Conservation (phyloP, 352 stramenopile genomes). For the Phytopythium boreale region DNA sequence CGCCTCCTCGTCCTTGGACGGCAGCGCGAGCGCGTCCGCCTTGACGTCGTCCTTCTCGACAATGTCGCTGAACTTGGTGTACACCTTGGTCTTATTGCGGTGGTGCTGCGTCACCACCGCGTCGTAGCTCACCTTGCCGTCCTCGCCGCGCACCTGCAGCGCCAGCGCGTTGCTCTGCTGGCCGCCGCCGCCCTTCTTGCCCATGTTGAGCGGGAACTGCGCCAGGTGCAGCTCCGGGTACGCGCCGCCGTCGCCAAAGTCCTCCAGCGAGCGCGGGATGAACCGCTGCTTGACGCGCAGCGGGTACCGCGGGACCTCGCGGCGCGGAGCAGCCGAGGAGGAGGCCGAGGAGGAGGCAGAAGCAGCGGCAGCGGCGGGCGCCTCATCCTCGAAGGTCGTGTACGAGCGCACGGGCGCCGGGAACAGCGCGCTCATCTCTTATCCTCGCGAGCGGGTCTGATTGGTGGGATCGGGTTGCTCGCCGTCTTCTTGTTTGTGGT, state of each 20-base stretch:
- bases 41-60: slow-evolving; percentile 89
- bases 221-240: slow-evolving; percentile 98
- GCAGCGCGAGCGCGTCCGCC: slow-evolving; percentile 29
- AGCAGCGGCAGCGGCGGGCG: not conserved
- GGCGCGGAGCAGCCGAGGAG: not conserved
- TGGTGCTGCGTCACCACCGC: slow-evolving; percentile 97
- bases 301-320: slow-evolving; percentile 49
- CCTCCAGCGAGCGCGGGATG: slow-evolving; percentile 56
- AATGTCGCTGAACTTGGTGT: slow-evolving; percentile 92
- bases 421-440: slow-evolving; percentile 67
- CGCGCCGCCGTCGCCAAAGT: slow-evolving; percentile 97
- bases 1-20: slow-evolving; percentile 57
- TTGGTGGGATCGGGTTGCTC: not conserved
- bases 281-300: slow-evolving; percentile 53
- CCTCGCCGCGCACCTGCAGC: slow-evolving; percentile 91
- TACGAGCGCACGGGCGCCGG: slow-evolving; percentile 72
- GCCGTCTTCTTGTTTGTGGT: not conserved
- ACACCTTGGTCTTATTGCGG: slow-evolving; percentile 92
- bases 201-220: slow-evolving; percentile 97
- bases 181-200: slow-evolving; percentile 73
- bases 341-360: slow-evolving; percentile 5
- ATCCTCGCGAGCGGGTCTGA: not conserved
- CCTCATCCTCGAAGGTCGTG: slow-evolving; percentile 56
- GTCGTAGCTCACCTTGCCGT: slow-evolving; percentile 92
- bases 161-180: slow-evolving; percentile 64